phyloP scores from a whole-genome alignment of 2,329 filamentous ascomycete genomes.

The Penicillium sp. region DNA sequence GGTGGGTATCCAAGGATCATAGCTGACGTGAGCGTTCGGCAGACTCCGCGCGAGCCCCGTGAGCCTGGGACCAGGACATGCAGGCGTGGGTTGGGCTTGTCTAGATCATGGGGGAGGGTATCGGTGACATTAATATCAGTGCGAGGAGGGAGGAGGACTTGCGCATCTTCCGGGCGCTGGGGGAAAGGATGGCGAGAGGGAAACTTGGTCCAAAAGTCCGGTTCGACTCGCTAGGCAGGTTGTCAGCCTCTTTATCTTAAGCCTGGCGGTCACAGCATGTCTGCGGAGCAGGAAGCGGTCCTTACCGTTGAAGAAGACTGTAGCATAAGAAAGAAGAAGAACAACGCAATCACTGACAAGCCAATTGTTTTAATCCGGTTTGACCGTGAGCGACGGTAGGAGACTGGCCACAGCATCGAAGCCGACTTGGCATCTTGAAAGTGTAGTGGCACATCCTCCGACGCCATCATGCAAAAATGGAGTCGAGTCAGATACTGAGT shows the following conservation, averaged over 20 bases:
- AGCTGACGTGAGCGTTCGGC: constrained; percentile 49
- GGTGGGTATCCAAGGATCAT: constrained; percentile 54
- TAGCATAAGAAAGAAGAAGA: constrained; percentile 20
- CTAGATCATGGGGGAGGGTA: constrained; percentile 25
- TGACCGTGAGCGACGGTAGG: constrained; percentile 22
- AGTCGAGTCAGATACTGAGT: background rate
- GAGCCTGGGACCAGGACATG: constrained; percentile 49
- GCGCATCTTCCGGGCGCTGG: constrained; percentile 26
- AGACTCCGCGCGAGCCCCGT: constrained; percentile 44
- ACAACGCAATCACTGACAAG: constrained; percentile 17
- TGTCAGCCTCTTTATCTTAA: constrained; percentile 1
- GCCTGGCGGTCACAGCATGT: background rate
- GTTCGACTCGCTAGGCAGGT: constrained; percentile 17
- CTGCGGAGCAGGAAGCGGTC: constrained; percentile 2
- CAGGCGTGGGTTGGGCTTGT: constrained; percentile 38
- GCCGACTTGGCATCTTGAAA: constrained; percentile 22
- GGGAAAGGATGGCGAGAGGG: constrained; percentile 27
- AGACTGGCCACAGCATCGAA: constrained; percentile 21
- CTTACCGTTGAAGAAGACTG: constrained; percentile 17
- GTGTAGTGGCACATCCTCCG: constrained; percentile 19
- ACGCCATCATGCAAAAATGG: constrained; percentile 20
- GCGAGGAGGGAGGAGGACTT: constrained; percentile 20
- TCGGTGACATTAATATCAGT: constrained; percentile 20
- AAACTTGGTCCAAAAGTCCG: constrained; percentile 29
- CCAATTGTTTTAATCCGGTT: constrained; percentile 21